These are phyloP conservation scores for Cryphonectria japonica DNA, from an alignment of 2,329 filamentous ascomycete species.

Conservation along the genomic window DNA sequence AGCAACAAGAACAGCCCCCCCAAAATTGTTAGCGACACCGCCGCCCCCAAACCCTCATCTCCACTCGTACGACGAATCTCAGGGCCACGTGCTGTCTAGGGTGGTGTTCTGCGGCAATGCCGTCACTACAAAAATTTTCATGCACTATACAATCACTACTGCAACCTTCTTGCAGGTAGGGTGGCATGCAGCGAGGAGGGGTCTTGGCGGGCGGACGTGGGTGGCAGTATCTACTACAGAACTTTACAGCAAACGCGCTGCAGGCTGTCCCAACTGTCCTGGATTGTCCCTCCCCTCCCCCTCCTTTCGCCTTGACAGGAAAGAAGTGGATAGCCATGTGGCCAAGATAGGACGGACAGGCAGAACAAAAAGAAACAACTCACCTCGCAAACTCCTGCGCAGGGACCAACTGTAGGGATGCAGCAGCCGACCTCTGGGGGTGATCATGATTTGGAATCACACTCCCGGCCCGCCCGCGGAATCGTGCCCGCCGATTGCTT, in stretches of 20 bases:
- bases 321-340: constrained; percentile 4
- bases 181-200: constrained; percentile 16
- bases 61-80: constrained; percentile 12
- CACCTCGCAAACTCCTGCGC: constrained; percentile 29
- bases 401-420: constrained; percentile 7
- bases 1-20: background rate
- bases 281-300: background rate
- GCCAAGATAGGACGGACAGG: background rate
- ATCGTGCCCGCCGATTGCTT: background rate
- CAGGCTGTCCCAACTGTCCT: constrained; percentile 9
- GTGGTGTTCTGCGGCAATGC: constrained; percentile 14
- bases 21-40: constrained; percentile 29
- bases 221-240: constrained; percentile 6
- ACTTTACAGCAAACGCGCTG: background rate
- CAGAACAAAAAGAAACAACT: constrained; percentile 10
- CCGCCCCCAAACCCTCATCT: constrained; percentile 18
- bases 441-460: constrained; percentile 25
- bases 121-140: constrained; percentile 13
- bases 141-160: constrained; percentile 12
- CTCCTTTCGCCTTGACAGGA: background rate
- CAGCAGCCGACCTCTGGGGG: constrained; percentile 1
- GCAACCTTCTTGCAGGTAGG: constrained; percentile 10
- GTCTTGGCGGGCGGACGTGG: constrained; percentile 5
- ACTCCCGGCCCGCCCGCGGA: constrained; percentile 7
- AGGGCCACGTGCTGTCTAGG: constrained; percentile 25